Base-by-base conservation (phyloP, 108 stramenopile genomes). In the Skeletonema menzelii region DNA sequence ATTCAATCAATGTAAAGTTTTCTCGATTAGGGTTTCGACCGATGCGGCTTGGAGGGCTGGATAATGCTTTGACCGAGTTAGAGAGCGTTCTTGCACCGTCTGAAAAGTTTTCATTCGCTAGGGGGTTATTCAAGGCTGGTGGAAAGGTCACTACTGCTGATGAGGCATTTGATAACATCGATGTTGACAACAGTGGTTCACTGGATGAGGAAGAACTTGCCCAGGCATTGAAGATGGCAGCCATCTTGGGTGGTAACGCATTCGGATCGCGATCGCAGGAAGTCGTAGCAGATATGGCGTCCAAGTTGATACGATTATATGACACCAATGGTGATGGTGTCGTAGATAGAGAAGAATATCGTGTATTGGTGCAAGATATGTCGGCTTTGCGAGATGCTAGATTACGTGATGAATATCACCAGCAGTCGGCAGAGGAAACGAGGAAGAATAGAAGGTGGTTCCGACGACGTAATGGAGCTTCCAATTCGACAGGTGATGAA, bases 331-430 rank as follows among this genome's bases (percentile, higher is more conserved):
- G 88, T 8, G 89, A 96, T 67, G 92, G 92, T 14, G 90, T 88
- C 27, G 88, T 96, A 12, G 92, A 93, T 80, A 74, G 89, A 31
- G 81, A 88, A 26, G 95, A 96, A 73, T 96, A 96, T 79, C 80
- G 84, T 56, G 57, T 60, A 8, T 86, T 96, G 92, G 91, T 96
- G 14, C 80, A 86, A 38, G 95, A 96, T 68, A 96, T 96, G 94
- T 85, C 94, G 12, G 74, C 85, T 1, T 65, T 92, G 56, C 75
- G 85, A 42, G 30, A 79, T 26, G 66, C 59, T 14, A 76, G 34
- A 65, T 49, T 82, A 27, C 17, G 53, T 31, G 65, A 76, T 38
- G 76, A 77, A 20, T 12, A 20, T 42, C 67, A 35, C 15, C 22
- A 63, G 27, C 46, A 77, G 31, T 20, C 20, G 28, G 30, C 6